Conservation (phyloP, 148 eudicot genomes). For the Dysphania ambrosioides region DNA sequence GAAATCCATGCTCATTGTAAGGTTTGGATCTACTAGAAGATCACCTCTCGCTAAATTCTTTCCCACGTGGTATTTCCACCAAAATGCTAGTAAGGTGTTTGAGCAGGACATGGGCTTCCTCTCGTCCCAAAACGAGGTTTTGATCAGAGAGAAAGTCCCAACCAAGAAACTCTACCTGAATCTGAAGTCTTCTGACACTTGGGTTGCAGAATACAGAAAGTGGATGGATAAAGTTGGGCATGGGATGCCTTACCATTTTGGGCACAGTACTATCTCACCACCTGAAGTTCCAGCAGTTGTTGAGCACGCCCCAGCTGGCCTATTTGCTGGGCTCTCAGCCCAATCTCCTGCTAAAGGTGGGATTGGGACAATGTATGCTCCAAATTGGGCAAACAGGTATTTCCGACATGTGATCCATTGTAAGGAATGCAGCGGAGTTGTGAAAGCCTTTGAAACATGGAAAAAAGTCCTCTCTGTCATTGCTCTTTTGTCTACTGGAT, state of each 20-base stretch:
- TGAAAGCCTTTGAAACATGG: slow-evolving; percentile 66
- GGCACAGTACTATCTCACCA: slow-evolving; percentile 65
- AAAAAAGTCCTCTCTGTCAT: slow-evolving; percentile 50
- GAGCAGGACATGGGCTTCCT: slow-evolving; percentile 99
- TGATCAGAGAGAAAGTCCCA: slow-evolving; percentile 77
- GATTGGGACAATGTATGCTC: slow-evolving; percentile 61
- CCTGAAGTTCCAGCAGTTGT: slow-evolving; percentile 76
- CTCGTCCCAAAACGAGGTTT: slow-evolving; percentile 82
- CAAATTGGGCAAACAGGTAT: slow-evolving; percentile 72
- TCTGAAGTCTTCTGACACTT: slow-evolving; percentile 79
- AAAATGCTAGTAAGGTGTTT: slow-evolving; percentile 86
- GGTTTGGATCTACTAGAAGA: slow-evolving; percentile 71
- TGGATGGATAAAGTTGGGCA: slow-evolving; percentile 99
- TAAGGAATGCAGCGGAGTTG: slow-evolving; percentile 58
- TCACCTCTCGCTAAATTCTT: slow-evolving; percentile 53
- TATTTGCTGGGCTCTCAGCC: slow-evolving; percentile 73
- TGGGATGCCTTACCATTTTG: slow-evolving; percentile 99
- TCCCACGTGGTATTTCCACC: slow-evolving; percentile 88
- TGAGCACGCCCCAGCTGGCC: slow-evolving; percentile 96
- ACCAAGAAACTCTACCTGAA: slow-evolving; percentile 69
- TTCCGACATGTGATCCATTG: slow-evolving; percentile 89
- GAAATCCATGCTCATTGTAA: slow-evolving; percentile 84
- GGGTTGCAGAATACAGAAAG: slow-evolving; percentile 93
- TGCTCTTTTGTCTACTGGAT: slow-evolving; percentile 53
- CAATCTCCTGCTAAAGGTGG: slow-evolving; percentile 92